A percentile compares a stretch with the other conserved stretches of the same genome.
Evolutionary conservation across 148 eudicot genomes (phyloP).

Genomic region (Cornus kousa): DNA sequence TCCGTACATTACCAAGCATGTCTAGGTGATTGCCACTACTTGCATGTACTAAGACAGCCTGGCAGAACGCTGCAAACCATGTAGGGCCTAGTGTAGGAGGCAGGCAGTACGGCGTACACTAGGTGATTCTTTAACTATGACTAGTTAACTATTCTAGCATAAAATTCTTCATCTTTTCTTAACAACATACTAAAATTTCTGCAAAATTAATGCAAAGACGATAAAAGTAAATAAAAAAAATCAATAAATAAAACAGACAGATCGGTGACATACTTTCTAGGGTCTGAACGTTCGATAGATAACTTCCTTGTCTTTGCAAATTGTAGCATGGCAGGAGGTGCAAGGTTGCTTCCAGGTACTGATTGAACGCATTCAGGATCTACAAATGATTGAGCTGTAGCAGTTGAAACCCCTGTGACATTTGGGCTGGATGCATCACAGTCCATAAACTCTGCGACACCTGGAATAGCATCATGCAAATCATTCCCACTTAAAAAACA

Average conservation of each 20-base stretch:
- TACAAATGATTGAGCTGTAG: conserved; percentile 55
- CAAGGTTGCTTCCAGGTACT: conserved; percentile 53
- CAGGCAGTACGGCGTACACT: background rate
- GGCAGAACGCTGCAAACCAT: background rate
- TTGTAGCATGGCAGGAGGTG: conserved; percentile 61
- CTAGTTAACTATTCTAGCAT: background rate
- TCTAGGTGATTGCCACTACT: background rate
- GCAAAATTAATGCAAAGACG: background rate
- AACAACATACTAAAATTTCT: conserved; percentile 2
- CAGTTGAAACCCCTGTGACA: conserved; percentile 33
- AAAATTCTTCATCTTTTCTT: background rate
- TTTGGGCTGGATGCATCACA: conserved; percentile 34
- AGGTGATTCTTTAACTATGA: background rate
- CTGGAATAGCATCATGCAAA: conserved; percentile 36
- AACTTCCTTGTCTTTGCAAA: conserved; percentile 86
- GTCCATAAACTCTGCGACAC: conserved; percentile 28
- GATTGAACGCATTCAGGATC: conserved; percentile 80
- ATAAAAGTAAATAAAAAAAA: background rate
- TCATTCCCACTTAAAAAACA: conserved; percentile 39
- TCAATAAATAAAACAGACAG: background rate
- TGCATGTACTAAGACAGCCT: background rate
- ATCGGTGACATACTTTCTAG: conserved; percentile 53
- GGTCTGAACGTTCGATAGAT: conserved; percentile 74
- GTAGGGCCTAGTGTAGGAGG: background rate
- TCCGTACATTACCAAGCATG: background rate